Conservation (phyloP, 2,329 filamentous ascomycete species). For the Thelonectria discophora region DNA sequence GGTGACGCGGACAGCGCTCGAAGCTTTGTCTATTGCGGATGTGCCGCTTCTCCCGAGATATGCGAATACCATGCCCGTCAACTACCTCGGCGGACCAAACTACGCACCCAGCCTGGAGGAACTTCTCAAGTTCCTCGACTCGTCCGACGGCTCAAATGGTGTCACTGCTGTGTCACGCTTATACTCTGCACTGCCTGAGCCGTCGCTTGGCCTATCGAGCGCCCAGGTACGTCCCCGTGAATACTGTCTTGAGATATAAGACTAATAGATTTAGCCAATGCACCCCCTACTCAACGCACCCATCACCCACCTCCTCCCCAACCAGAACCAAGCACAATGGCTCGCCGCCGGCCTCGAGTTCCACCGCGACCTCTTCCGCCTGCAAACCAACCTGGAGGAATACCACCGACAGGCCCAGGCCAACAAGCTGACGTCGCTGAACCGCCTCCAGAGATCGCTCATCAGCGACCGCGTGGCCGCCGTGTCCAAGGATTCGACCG, state of each 20-base stretch:
- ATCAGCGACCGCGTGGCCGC: constrained; percentile 63
- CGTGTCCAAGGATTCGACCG: constrained; percentile 69
- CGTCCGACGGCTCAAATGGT: constrained; percentile 41
- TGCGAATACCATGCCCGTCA: constrained; percentile 36
- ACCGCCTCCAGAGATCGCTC: constrained; percentile 68
- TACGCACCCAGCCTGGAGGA: constrained; percentile 35
- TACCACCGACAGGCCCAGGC: constrained; percentile 55
- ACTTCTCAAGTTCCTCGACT: constrained; percentile 46
- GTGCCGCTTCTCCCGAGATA: constrained; percentile 50
- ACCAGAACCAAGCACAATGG: constrained; percentile 54
- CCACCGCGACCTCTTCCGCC: constrained; percentile 54
- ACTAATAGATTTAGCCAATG: constrained; percentile 55
- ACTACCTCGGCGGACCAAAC: constrained; percentile 2
- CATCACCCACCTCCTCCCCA: constrained; percentile 57
- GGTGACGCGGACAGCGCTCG: constrained; percentile 50
- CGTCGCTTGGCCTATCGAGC: constrained; percentile 45
- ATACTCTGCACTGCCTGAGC: constrained; percentile 46
- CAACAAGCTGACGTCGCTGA: constrained; percentile 63
- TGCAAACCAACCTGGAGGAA: constrained; percentile 52
- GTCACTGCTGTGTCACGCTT: constrained; percentile 48
- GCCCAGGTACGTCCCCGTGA: constrained; percentile 53
- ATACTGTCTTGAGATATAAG: not conserved
- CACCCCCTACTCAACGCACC: constrained; percentile 68
- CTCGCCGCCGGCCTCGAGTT: constrained; percentile 62
- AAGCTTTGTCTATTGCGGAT: constrained; percentile 60